Percentiles rank a stretch among this genome's conserved stretches.
phyloP scores from a whole-genome alignment of 2,329 filamentous ascomycete species.

The Pyrenophora tritici-repentis region DNA sequence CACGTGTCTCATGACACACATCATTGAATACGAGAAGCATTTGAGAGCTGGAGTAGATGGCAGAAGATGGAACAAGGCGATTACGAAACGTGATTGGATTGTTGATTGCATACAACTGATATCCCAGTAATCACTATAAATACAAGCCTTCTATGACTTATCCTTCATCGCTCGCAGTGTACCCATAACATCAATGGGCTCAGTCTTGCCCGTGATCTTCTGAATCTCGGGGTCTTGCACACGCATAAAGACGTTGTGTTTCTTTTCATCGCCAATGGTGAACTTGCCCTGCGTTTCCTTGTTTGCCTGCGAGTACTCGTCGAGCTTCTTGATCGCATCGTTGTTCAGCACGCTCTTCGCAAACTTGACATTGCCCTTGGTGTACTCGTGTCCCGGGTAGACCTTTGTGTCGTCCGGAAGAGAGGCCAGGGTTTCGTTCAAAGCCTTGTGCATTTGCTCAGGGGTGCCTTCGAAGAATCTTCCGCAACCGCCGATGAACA shows the following conservation, averaged over 20 bases:
- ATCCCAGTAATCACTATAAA: too few relatives aligned
- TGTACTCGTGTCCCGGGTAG: constrained; percentile 97
- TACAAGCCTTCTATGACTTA: constrained; percentile 25
- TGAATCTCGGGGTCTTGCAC: constrained; percentile 84
- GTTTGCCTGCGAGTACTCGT: constrained; percentile 77
- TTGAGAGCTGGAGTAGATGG: too few relatives aligned
- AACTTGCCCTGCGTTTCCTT: constrained; percentile 92
- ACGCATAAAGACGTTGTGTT: constrained; percentile 97
- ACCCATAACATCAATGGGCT: constrained; percentile 83
- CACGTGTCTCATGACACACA: too few relatives aligned
- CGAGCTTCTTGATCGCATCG: constrained; percentile 72
- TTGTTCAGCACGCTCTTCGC: constrained; percentile 74
- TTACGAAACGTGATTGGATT: too few relatives aligned
- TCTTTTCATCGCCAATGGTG: constrained; percentile 96
- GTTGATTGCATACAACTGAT: too few relatives aligned
- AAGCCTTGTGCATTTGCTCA: constrained; percentile 82
- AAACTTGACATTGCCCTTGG: constrained; percentile 94
- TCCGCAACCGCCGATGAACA: constrained; percentile 94
- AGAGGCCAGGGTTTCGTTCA: constrained; percentile 81
- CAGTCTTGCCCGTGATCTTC: constrained; percentile 78
- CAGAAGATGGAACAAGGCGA: too few relatives aligned
- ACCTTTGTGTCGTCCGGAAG: constrained; percentile 91
- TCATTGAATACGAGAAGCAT: too few relatives aligned
- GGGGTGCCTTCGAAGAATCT: constrained; percentile 93
- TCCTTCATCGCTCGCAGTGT: constrained; percentile 92